Percentiles rank a stretch among this genome's conserved stretches.
Evolutionary conservation across 2,329 filamentous ascomycete genomes (phyloP).

Genomic region (Chaetomium sp.): DNA sequence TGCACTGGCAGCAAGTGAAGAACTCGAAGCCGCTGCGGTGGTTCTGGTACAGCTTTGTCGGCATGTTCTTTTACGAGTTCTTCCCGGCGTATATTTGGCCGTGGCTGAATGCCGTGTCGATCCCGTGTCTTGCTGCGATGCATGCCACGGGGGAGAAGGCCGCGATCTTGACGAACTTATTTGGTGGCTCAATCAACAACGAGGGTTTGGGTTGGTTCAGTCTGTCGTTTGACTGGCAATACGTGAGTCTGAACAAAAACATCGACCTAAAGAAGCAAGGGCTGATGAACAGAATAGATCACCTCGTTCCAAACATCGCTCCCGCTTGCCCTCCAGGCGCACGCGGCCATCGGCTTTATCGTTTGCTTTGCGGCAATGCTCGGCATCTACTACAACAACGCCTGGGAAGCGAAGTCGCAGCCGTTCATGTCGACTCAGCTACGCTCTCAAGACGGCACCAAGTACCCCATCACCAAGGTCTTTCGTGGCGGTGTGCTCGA

Average conservation of each 20-base stretch:
- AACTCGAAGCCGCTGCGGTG: conserved; percentile 44
- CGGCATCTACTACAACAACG: conserved; percentile 45
- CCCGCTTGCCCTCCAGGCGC: conserved; percentile 44
- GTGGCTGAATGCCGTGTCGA: conserved; percentile 49
- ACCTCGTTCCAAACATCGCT: conserved; percentile 48
- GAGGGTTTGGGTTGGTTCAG: conserved; percentile 45
- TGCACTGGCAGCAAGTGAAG: conserved; percentile 47
- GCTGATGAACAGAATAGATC: conserved; percentile 33
- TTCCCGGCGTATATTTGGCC: conserved; percentile 50
- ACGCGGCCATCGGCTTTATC: conserved; percentile 40
- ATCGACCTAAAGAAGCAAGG: not conserved
- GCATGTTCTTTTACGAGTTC: conserved; percentile 46
- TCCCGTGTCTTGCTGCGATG: conserved; percentile 48
- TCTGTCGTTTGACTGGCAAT: conserved; percentile 50
- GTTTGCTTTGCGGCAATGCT: conserved; percentile 46
- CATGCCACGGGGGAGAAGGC: conserved; percentile 42
- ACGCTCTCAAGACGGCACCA: conserved; percentile 32
- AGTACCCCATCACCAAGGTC: conserved; percentile 35
- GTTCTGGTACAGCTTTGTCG: conserved; percentile 45
- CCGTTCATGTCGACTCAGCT: conserved; percentile 52
- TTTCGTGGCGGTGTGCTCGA: conserved; percentile 38
- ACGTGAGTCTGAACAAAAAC: conserved; percentile 31
- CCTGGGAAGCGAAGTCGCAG: conserved; percentile 39
- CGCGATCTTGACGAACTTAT: conserved; percentile 39
- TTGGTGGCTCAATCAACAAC: conserved; percentile 46